Base-by-base conservation (phyloP, 441 rosid genomes). In the Erysimum pusillum region DNA sequence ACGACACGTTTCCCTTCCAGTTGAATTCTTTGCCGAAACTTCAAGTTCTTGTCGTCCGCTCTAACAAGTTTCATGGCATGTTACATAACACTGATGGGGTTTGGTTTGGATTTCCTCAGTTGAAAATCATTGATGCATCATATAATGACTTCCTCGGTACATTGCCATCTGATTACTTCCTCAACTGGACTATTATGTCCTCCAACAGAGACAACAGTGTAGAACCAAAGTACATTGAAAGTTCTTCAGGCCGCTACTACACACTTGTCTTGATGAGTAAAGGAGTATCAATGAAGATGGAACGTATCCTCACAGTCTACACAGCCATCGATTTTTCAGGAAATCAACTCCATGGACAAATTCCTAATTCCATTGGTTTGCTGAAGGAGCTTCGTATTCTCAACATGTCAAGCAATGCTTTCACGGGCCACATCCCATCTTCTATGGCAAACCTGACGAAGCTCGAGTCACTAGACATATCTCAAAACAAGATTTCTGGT, bases 121-220 rank as follows among this genome's bases (percentile, higher is more conserved):
- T 91, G 79, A 87, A 82, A 22, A 84, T 91, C 22, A 72, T 87
- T 0, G 94, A 91, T 58, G 31, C 88, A 73, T 84, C 92, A 28
- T 13, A 13, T 31, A 91, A 89, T 63, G 12, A 71, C 9, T 89
- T 91, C 8, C 10, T 0, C 5, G 89, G 86, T 10, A 0, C 0
- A 0, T 25, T 89, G 15, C 84, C 81, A 0, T 0, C 0, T 1
- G 0, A 41, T 7, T 59, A 59, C 74, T 76, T 89, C 7, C 0
- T 0, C 10, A 79, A 41, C 1, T 86, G 86, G 88, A 15, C 36
- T 45, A 84, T 84, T 0, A 84, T 88, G 84, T 68, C 20, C 56
- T 65, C 3, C 57, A 45, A 9, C 7, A 53, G 42, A 10, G 46
- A 42, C 9, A 38, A 38, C 9, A 38, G 2, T 9, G 10, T 9